Conservation (phyloP, 2,329 filamentous ascomycete species). For the Leptoxyphium fumago region DNA sequence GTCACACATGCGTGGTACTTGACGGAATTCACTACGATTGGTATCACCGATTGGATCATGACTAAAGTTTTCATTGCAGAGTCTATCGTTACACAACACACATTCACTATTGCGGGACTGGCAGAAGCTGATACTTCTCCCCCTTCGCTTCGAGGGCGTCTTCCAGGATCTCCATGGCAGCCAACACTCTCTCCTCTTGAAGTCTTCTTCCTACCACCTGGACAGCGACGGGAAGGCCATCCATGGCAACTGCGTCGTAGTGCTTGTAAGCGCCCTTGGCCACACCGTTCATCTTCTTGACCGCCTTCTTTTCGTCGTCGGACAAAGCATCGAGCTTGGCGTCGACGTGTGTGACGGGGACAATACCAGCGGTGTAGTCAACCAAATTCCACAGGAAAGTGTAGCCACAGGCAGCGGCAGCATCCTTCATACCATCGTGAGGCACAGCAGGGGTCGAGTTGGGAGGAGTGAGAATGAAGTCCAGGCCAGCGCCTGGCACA, state of each 20-base stretch:
- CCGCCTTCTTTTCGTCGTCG: slow-evolving; percentile 49
- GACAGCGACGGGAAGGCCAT: slow-evolving; percentile 72
- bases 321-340: slow-evolving; percentile 43
- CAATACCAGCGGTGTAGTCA: slow-evolving; percentile 69
- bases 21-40: no score
- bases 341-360: slow-evolving; percentile 79
- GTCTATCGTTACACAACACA: no score
- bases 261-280: slow-evolving; percentile 72
- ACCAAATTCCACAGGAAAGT: slow-evolving; percentile 88
- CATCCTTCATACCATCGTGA: slow-evolving; percentile 73
- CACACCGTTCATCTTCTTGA: slow-evolving; percentile 60
- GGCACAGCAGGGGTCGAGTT: slow-evolving; percentile 85
- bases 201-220: slow-evolving; percentile 68
- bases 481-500: slow-evolving; percentile 32
- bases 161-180: slow-evolving; percentile 66
- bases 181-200: slow-evolving; percentile 78
- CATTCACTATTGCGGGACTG: neutral
- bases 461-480: slow-evolving; percentile 69
- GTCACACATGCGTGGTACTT: no score
- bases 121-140: slow-evolving; percentile 34
- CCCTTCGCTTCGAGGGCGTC: slow-evolving; percentile 48
- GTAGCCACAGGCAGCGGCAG: slow-evolving; percentile 76
- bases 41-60: no score
- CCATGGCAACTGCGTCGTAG: slow-evolving; percentile 72
- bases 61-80: no score